A percentile compares a stretch with the other conserved stretches of the same genome.
Conservation (phyloP, 768 basidiomycete genomes). For the Lactarius tabidus region DNA sequence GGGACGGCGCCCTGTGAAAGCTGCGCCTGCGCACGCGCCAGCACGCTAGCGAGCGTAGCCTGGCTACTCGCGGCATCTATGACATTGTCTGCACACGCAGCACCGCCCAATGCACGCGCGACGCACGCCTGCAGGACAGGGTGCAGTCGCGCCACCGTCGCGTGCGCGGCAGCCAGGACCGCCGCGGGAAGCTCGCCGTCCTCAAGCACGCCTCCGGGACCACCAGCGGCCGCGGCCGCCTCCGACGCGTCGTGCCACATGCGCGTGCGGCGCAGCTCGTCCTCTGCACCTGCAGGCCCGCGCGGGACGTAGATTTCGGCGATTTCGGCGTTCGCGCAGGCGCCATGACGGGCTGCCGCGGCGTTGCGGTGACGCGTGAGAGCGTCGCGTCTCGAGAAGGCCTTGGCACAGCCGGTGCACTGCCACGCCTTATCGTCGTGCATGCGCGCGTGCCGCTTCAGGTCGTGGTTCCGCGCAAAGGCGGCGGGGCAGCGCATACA, state of each 20-base stretch:
- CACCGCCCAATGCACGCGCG: conserved; percentile 9
- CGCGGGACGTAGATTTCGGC: conserved; percentile 46
- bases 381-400: conserved; percentile 74
- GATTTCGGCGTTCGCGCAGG: conserved; percentile 55
- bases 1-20: conserved; percentile 26
- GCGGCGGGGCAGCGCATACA: conserved; percentile 66
- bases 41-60: conserved; percentile 66
- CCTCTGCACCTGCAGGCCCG: conserved; percentile 42
- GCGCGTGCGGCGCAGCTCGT: conserved; percentile 53
- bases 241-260: conserved; percentile 61
- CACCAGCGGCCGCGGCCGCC: conserved; percentile 25
- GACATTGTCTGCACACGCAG: conserved; percentile 23
- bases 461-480: conserved; percentile 74
- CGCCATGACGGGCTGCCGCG: conserved; percentile 43
- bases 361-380: conserved; percentile 74
- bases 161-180: conserved; percentile 23
- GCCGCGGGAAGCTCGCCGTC: conserved; percentile 25
- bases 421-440: conserved; percentile 73
- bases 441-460: conserved; percentile 70
- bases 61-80: conserved; percentile 52
- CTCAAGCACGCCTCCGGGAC: conserved; percentile 10
- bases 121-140: conserved; percentile 23
- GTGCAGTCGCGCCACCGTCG: conserved; percentile 20
- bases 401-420: conserved; percentile 67
- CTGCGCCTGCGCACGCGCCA: conserved; percentile 64